Evolutionary conservation across 176 grass and related monocot genomes (phyloP), one percentile per base, ranked within the genome.

Genomic region (Carex scoparia): DNA sequence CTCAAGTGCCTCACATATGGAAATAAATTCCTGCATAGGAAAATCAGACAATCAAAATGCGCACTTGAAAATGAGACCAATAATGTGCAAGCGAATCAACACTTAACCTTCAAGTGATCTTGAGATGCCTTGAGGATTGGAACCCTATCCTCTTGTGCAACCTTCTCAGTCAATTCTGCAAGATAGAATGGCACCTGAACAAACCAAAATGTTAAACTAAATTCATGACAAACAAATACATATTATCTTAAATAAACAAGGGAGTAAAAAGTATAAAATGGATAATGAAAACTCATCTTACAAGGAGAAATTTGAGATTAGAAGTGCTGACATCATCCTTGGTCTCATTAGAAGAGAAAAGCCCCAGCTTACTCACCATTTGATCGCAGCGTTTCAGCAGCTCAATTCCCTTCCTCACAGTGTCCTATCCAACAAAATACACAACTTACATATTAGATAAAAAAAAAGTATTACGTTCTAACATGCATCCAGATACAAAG

Each of bases 321-420:
- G 93, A 73, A 7, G 96, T 95, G 96, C 87, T 95, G 88, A 99
- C 88, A 31, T 95, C 93, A 12, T 94, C 96, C 91, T 95, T 95
- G 55, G 90, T 94, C 88, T 99, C 96, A 81, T 99, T 99, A 49
- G 86, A 84, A 64, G 91, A 95, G 88, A 99, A 95, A 15, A 95
- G 86, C 3, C 88, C 93, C 54, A 95, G 90, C 73, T 92, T 99
- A 78, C 96, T 90, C 38, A 95, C 86, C 93, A 99, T 95, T 69
- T 86, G 91, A 49, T 95, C 96, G 44, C 96, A 99, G 16, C 84
- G 88, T 38, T 79, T 90, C 86, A 99, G 86, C 32, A 89, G 82
- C 44, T 94, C 87, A 63, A 92, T 88, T 79, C 90, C 96, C 78
- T 74, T 92, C 91, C 86, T 91, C 79, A 57, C 13, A 61, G 61